Evolutionary conservation across 2,329 filamentous ascomycete species (phyloP), one percentile per base, ranked within the genome.

Genomic region (Penicillium aurantiogriseum): DNA sequence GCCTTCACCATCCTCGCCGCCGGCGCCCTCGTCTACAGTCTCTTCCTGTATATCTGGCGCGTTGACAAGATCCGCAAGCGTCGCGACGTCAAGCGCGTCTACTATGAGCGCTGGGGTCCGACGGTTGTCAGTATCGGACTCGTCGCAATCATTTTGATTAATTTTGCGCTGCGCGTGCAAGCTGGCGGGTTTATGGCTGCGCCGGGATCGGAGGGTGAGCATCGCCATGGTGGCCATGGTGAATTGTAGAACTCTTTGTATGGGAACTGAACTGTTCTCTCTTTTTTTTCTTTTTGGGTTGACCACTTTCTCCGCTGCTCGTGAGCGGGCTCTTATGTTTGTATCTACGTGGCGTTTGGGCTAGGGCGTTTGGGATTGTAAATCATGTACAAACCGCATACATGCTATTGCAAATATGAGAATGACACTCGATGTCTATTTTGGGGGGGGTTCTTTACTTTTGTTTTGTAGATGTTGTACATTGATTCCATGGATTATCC

Each of bases 91-190:
- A 88, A 87, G 67, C 73, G 74, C 19, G 73, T 79, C 3, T 99
- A 94, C 75, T 94, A 97, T 73, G 94, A 99, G 74, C 88, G 86
- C 65, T 89, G 87, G 82, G 94, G 94, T 0, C 93, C 94, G 0
- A 92, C 83, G 4, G 77, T 87, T 23, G 81, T 99, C 33, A 96
- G 92, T 66, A 68, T 82, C 9, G 84, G 89, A 3, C 74, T 97
- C 52, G 83, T 97, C 42, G 77, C 83, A 0, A 90, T 92, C 3
- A 86, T 97, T 11, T 79, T 82, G 4, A 72, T 95, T 27, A 96
- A 94, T 74, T 95, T 96, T 80, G 89, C 77, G 5, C 87, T 91
- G 67, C 86, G 93, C 61, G 83, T 91, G n/a, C 83, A 81, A 38
- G 83, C 86, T 31, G 60, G 67, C n/a, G 68, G 65, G 2, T 72